A percentile compares a stretch with the other conserved stretches of the same genome.
phyloP scores from a whole-genome alignment of 441 rosid genomes.

The Corymbia citriodora region DNA sequence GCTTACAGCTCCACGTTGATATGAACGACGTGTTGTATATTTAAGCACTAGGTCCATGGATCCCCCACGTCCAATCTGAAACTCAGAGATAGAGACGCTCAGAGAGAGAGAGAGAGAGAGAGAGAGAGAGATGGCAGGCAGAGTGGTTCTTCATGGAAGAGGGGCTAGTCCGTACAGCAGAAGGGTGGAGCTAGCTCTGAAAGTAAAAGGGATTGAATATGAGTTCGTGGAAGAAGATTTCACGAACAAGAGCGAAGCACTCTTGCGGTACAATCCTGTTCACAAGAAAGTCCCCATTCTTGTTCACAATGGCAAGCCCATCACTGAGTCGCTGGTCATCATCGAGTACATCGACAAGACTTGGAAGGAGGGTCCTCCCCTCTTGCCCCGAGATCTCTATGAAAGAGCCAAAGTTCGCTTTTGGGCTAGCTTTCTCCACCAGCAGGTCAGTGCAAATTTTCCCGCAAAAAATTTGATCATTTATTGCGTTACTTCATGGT shows the following conservation, averaged over 20 bases:
- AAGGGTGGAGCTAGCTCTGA: conserved; percentile 34
- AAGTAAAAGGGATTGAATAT: conserved; percentile 24
- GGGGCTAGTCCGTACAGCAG: conserved; percentile 12
- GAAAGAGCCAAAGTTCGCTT: conserved; percentile 22
- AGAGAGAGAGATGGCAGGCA: background rate
- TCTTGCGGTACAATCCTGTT: conserved; percentile 16
- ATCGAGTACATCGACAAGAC: conserved; percentile 30
- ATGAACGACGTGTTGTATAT: background rate
- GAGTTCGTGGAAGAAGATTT: conserved; percentile 24
- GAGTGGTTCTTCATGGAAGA: conserved; percentile 5
- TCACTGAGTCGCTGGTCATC: conserved; percentile 18
- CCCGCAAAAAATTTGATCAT: background rate
- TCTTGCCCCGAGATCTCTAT: conserved; percentile 25
- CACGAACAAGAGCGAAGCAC: conserved; percentile 20
- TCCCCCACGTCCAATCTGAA: background rate
- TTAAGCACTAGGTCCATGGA: background rate
- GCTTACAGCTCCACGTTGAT: background rate
- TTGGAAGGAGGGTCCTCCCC: conserved; percentile 16
- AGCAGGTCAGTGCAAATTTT: background rate
- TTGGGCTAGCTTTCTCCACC: conserved; percentile 26
- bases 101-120: background rate
- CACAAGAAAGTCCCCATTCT: conserved; percentile 31
- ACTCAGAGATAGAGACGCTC: background rate
- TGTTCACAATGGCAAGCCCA: conserved; percentile 24
- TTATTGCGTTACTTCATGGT: background rate